Evolutionary conservation across 108 stramenopile species (phyloP).

Genomic region (Skeletonema costatum): DNA sequence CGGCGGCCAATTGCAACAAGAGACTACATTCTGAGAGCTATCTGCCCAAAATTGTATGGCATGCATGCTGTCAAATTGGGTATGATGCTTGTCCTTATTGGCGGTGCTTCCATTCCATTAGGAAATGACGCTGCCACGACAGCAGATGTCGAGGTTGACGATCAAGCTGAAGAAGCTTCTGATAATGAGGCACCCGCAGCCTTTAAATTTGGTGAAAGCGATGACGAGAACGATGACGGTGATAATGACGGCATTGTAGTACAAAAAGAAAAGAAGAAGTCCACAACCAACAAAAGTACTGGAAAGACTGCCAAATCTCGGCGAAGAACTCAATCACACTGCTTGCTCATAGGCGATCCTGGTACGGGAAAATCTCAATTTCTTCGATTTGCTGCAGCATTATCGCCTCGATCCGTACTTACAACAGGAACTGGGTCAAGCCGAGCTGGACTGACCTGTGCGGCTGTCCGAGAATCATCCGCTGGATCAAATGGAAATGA

Average conservation of each 20-base stretch:
- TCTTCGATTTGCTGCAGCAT: constrained; percentile 91
- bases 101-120: constrained; percentile 75
- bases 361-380: constrained; percentile 92
- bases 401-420: constrained; percentile 90
- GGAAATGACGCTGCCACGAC: constrained; percentile 10
- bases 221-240: constrained; percentile 23
- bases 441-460: constrained; percentile 97
- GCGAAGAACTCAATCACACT: constrained; percentile 84
- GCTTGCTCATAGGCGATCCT: constrained; percentile 90
- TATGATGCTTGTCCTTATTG: constrained; percentile 91
- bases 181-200: constrained; percentile 46
- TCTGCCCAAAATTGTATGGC: constrained; percentile 97
- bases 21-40: constrained; percentile 87
- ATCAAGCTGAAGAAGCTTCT: neutral
- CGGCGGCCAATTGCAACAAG: constrained; percentile 82
- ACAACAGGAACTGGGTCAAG: constrained; percentile 98
- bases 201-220: constrained; percentile 51
- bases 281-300: constrained; percentile 6
- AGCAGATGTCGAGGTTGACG: neutral
- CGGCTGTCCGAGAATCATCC: constrained; percentile 91
- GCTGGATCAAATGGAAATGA: constrained; percentile 65
- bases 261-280: constrained; percentile 6
- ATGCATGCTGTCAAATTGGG: constrained; percentile 94
- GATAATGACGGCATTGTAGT: constrained; percentile 18
- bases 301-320: constrained; percentile 56